Base-by-base conservation (phyloP, 169 alveolate genomes). In the Plasmodium berghei region DNA sequence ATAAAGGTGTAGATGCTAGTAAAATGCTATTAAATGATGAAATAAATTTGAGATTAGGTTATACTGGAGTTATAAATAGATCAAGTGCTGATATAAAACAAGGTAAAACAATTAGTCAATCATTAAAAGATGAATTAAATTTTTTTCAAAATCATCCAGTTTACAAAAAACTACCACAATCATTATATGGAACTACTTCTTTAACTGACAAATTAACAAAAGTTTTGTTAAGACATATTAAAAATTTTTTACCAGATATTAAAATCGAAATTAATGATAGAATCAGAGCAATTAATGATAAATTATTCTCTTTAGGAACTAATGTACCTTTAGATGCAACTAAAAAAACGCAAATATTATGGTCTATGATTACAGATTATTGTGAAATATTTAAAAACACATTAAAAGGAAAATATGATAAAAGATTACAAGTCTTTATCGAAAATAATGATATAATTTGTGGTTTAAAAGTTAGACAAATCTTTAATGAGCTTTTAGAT, bases 301-400 rank as follows among this genome's bases (percentile, higher is more conserved):
- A 96, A 80, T 66, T 97, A 49, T 95, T 94, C 85, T 96, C 94
- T 66, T 91, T 98, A 24, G 99, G 99, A 16, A 97, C 97, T 10
- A 94, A 97, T 42, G 98, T 97, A 58, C 99, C 99, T 0, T 46
- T 90, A 22, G 99, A 97, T 67, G 89, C 93, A 22, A 94, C 95
- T 12, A 98, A 97, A 24, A 97, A 98, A 67, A 96, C 98, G 85
- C 99, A 98, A 87, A 95, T 98, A 86, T 93, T 99, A 87, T 99
- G 99, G 99, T 97, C 97, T 64, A 95, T 98, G 98, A 96, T 98
- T 54, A 98, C 99, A 9, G 99, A 99, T 91, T 99, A 97, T 87
- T 98, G 99, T 48, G 99, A 97, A 59, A 97, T 97, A 87, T 96
- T 97, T 86, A 97, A 97, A 85, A 98, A 97, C 77, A 95, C 98